Conservation (phyloP, 169 alveolate genomes). For the Plasmodium vivax region DNA sequence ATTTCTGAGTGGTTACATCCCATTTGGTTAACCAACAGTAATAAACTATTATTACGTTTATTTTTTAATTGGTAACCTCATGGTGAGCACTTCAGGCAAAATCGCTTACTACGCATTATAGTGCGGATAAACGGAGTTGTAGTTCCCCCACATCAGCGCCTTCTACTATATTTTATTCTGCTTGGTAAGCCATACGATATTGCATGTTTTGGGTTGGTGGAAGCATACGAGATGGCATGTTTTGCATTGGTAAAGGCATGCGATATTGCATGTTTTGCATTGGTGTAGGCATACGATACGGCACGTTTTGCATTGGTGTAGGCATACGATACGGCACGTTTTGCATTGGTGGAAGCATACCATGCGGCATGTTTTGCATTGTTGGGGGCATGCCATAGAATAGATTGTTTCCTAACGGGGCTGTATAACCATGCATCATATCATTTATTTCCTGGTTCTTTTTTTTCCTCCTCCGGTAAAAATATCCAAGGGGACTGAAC, state of each 20-base stretch:
- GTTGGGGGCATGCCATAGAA: neutral
- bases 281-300: neutral
- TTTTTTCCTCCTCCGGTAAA: neutral
- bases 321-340: neutral
- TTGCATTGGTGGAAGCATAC: too few species aligned
- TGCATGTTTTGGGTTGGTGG: neutral
- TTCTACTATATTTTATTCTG: neutral
- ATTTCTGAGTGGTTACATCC: neutral
- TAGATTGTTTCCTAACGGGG: neutral
- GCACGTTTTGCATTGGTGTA: neutral
- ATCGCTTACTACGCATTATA: neutral
- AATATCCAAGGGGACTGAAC: too few species aligned
- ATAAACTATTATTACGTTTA: neutral
- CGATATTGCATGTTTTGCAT: too few species aligned
- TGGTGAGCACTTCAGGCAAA: neutral
- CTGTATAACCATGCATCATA: neutral
- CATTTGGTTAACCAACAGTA: neutral
- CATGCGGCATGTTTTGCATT: neutral
- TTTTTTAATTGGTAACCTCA: neutral
- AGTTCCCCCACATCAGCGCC: neutral
- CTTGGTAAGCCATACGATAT: neutral
- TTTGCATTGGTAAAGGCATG: too few species aligned
- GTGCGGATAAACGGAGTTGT: neutral
- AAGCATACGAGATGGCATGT: too few species aligned
- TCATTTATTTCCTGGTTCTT: neutral